A percentile compares a stretch with the other conserved stretches of the same genome.
Evolutionary conservation across 2,329 filamentous ascomycete genomes (phyloP).

Genomic region (Talaromyces sp.): DNA sequence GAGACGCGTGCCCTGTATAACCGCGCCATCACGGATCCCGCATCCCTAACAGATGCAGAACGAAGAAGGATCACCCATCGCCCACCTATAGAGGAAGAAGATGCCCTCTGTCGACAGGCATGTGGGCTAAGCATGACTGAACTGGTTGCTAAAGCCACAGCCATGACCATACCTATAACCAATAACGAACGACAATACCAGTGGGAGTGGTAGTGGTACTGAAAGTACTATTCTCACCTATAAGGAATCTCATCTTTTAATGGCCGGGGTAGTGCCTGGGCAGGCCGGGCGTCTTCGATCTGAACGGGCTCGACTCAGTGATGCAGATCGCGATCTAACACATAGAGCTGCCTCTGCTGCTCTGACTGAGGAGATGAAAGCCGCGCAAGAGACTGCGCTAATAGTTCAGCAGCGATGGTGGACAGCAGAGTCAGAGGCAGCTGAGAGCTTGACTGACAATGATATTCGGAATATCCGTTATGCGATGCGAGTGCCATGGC

Average conservation of each 20-base stretch:
- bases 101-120: constrained; percentile 15
- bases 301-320: neutral
- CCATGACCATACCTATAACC: neutral
- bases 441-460: neutral
- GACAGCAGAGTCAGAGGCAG: neutral
- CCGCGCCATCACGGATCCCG: constrained; percentile 16
- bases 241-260: neutral
- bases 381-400: neutral
- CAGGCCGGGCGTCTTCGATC: neutral
- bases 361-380: neutral
- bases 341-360: neutral
- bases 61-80: constrained; percentile 16
- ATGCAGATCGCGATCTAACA: neutral
- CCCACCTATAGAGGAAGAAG: constrained; percentile 14
- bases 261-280: neutral
- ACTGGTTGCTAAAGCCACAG: constrained; percentile 16
- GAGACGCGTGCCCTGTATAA: constrained; percentile 17
- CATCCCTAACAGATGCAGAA: constrained; percentile 19
- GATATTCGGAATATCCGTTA: neutral
- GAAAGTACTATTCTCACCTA: neutral
- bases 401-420: neutral
- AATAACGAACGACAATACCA: neutral
- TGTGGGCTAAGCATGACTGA: constrained; percentile 15
- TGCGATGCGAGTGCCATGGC: neutral
- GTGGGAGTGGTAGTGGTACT: neutral